phyloP scores from a whole-genome alignment of 2,329 filamentous ascomycete genomes.

The Ophiostoma perfectum region DNA sequence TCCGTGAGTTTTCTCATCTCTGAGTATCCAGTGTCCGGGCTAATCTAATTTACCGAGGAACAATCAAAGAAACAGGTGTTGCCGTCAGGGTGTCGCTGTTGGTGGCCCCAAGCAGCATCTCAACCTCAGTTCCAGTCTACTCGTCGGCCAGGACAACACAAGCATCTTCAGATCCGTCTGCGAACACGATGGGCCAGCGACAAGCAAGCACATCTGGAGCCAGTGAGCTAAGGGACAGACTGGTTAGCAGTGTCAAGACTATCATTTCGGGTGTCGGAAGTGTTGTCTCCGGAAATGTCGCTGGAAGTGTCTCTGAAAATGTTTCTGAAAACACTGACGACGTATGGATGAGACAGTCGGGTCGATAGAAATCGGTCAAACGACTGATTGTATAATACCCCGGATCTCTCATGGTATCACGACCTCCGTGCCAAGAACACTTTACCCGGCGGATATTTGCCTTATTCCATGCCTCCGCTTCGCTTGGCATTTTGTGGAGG shows the following conservation, averaged over 20 bases:
- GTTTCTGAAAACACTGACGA: background rate
- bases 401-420: background rate
- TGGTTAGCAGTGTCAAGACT: background rate
- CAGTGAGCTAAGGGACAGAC: background rate
- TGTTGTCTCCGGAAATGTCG: background rate
- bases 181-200: background rate
- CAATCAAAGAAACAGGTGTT: background rate
- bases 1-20: background rate
- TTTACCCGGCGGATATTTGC: conserved; percentile 7
- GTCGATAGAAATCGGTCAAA: background rate
- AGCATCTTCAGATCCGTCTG: background rate
- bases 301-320: too few species aligned
- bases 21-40: background rate
- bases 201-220: background rate
- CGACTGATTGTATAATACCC: background rate
- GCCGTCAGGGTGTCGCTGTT: background rate
- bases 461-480: background rate
- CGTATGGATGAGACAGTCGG: background rate
- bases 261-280: background rate
- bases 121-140: background rate
- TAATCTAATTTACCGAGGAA: background rate
- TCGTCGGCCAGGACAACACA: background rate
- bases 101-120: background rate
- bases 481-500: background rate
- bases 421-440: conserved; percentile 5